Evolutionary conservation across 805 yeast genomes (phyloP), one percentile per base, ranked within the genome.

Genomic region (Candida dajiaensis): DNA sequence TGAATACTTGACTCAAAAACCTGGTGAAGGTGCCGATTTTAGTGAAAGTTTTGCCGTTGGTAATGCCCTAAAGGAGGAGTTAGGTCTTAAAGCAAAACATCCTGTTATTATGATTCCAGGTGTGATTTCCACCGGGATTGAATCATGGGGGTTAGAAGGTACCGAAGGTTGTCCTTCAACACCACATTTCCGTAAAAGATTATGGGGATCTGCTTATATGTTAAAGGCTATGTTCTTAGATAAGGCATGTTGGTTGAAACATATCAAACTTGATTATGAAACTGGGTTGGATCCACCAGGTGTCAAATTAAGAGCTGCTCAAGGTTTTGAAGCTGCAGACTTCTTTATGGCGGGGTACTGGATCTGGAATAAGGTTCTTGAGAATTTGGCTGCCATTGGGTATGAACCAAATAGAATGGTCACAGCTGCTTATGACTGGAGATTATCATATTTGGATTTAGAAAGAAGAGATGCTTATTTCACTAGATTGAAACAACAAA

Each of bases 121-220:
- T 4, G 97, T 92, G 13, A 87, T 88, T 45, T 86, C 96, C 26
- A 90, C 98, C 0, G 97, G 97, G 4, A 72, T 94, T 33, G 99
- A 94, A 65, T 82, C 89, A 42, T 94, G 99, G 99, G 84, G 95
- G 0, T 70, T 87, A 3, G 76, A 71, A 29, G 89, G 89, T 11
- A 76, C 83, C 6, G 77, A 71, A 3, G 94, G 82, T 7, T 94
- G 99, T 63, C 94, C 95, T 4, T 77, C 89, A 35, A 78, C 82
- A 49, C 74, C 81, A 10, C 95, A 92, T 64, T 94, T 92, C 68
- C 74, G 99, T 43, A 90, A 89, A 61, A 72, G 98, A 54, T 64
- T 94, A 47, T 94, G 99, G 99, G 99, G 99, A 0, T 88, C 97
- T 0, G 90, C 89, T 70, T 89, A 87, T 62, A 94, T 94, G 99